Evolutionary conservation across 2,329 filamentous ascomycete genomes (phyloP), one percentile per base, ranked within the genome.

Genomic region (Teratosphaeria destructans): DNA sequence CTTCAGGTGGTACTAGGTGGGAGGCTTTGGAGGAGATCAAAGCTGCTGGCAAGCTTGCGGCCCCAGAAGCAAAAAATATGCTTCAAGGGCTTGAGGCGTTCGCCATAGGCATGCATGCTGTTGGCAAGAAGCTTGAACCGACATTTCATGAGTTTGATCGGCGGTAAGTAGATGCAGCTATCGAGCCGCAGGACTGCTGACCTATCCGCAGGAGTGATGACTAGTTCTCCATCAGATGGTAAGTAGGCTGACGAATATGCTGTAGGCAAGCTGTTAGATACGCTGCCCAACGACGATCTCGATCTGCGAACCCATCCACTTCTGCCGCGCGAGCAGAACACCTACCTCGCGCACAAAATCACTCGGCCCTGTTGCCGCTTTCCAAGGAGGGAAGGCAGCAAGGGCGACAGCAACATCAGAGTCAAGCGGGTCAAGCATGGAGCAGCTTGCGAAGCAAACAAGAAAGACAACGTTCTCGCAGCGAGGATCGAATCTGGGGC

Each of bases 1-100:
- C 43, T 7, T 19, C 43, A 23, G 11, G n/a, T 49, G 43, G 43
- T n/a, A 23, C 16, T 49, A 16, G 29, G 23, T 43, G 54, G 54
- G 54, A 56, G 35, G 54, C 54, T 32, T 26, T 56, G n/a, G 54
- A 56, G 26, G 54, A 56, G 54, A 34, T 56, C 11, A 56, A 56
- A 56, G 34, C 27, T 14, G 54, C 54, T 35, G 54, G 54, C 14
- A 56, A 39, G 35, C 27, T 34, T 14, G 54, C 54, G 32, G 35
- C 16, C 12, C 54, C 54, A 43, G 54, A 32, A 43, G 27, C 27
- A 26, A 56, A 56, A 35, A 56, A 32, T 35, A 56, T 35, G 35
- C 34, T 56, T 1, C 7, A 56, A 35, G n/a, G 34, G 4, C 35
- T 56, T 14, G 54, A 56, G 19, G 29, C 23, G 16, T 32, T 56